These are phyloP conservation scores for Crepidotus variabilis DNA, from an alignment of 768 basidiomycete genomes.

Conservation along the genomic window DNA sequence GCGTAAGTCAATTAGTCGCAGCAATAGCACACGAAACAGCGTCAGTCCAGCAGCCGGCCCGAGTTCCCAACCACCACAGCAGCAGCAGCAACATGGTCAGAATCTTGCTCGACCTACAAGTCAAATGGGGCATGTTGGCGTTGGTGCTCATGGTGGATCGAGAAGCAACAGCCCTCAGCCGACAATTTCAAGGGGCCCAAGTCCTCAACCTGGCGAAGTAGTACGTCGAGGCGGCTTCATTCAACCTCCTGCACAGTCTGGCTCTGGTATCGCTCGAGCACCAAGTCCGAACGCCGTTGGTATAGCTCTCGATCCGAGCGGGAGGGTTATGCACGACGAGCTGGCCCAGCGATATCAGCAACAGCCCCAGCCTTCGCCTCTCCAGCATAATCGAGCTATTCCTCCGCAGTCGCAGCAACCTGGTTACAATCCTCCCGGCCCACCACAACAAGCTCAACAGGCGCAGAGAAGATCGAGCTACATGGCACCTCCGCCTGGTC, in stretches of 20 bases:
- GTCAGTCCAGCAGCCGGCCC: conserved; percentile 14
- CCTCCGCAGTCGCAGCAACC: conserved; percentile 26
- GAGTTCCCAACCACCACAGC: conserved; percentile 22
- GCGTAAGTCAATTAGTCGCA: conserved; percentile 53
- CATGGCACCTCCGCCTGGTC: conserved; percentile 31
- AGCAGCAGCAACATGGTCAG: conserved; percentile 32
- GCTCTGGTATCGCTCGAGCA: conserved; percentile 39
- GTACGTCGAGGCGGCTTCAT: conserved; percentile 33
- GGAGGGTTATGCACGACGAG: conserved; percentile 76
- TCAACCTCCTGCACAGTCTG: conserved; percentile 31
- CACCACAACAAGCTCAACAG: conserved; percentile 18
- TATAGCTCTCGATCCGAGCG: conserved; percentile 76
- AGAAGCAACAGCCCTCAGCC: conserved; percentile 63
- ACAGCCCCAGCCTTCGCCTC: conserved; percentile 36
- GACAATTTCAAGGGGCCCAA: conserved; percentile 44
- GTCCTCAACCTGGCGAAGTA: conserved; percentile 42
- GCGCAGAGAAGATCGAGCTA: conserved; percentile 23
- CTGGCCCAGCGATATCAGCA: conserved; percentile 62
- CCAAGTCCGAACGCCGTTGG: conserved; percentile 78
- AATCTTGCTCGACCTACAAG: conserved; percentile 51
- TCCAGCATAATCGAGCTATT: conserved; percentile 19
- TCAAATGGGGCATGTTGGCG: conserved; percentile 70
- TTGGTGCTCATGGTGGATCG: conserved; percentile 68
- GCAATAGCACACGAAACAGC: conserved; percentile 38
- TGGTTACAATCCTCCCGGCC: conserved; percentile 24